Conservation (phyloP, 768 basidiomycete genomes). For the Rhodotorula sphaerocarpa region DNA sequence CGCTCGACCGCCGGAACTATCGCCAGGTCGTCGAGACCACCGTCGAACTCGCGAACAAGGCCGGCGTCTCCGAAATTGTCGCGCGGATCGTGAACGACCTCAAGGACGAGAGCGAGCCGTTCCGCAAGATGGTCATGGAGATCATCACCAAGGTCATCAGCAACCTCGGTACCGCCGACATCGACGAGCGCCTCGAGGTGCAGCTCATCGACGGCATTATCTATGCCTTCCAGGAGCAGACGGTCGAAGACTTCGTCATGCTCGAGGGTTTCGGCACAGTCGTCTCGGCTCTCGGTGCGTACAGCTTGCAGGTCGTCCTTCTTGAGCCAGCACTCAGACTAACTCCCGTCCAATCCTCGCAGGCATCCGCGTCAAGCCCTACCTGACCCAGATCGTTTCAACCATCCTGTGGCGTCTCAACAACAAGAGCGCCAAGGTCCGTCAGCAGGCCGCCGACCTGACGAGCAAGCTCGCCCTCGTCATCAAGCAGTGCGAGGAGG, state of each 20-base stretch:
- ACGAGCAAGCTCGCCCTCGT: conserved; percentile 92
- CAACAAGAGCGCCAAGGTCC: conserved; percentile 98
- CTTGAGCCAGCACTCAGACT: background rate
- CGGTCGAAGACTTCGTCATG: conserved; percentile 98
- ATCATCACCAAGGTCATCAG: conserved; percentile 95
- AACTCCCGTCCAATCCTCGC: background rate
- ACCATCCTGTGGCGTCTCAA: conserved; percentile 98
- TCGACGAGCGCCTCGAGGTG: conserved; percentile 90
- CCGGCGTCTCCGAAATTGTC: conserved; percentile 93
- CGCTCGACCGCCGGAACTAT: conserved; percentile 90
- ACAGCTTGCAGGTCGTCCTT: background rate
- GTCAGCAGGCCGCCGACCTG: conserved; percentile 97
- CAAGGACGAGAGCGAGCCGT: conserved; percentile 54
- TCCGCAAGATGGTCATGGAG: conserved; percentile 97
- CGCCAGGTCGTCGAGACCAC: conserved; percentile 97
- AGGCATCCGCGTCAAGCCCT: conserved; percentile 93
- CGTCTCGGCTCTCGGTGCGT: conserved; percentile 73
- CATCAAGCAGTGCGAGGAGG: conserved; percentile 98
- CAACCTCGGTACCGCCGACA: conserved; percentile 89
- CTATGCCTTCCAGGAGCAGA: conserved; percentile 99
- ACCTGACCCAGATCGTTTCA: conserved; percentile 96
- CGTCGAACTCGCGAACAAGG: conserved; percentile 93
- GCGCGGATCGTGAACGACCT: conserved; percentile 78
- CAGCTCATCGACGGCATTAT: conserved; percentile 96
- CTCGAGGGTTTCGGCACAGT: conserved; percentile 96